Evolutionary conservation across 2,329 filamentous ascomycete genomes (phyloP), one percentile per base, ranked within the genome.

Genomic region (Colletotrichum tofieldiae): DNA sequence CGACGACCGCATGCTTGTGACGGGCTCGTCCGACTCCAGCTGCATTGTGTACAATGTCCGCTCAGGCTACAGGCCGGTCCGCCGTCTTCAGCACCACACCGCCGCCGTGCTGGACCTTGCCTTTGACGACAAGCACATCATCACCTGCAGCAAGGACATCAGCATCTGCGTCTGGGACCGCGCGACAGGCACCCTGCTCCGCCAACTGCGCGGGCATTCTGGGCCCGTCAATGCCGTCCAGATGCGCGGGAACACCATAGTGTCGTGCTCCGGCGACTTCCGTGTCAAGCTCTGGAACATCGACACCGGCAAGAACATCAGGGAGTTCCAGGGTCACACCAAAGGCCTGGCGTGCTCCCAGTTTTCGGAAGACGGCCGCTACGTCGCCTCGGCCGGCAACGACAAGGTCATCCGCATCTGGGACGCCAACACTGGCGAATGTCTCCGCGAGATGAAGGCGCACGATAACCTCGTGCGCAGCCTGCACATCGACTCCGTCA

Each of bases 141-240:
- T 98, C 62, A 98, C 96, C 6, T 99, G 96, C 86, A 98, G 94
- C 80, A 99, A 99, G 83, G 96, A 99, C 82, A 91, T 93, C 51
- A 95, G 90, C 74, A 97, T 99, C 79, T 97, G 95, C 79, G 92
- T 99, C 32, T 98, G 96, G 96, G 94, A 98, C 78, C 93, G 96
- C 56, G 84, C 89, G 67, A 96, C 94, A 0, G 94, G 94, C 45
- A 84, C 85, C 12, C 86, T 97, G 58, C 83, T 97, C 59, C 94
- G 93, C 78, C 93, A 94, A 77, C 89, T 99, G 60, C 89, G 90
- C 45, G 96, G 96, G 9, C 96, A 99, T 82, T 88, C 91, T 2
- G 96, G 96, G 0, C 96, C 96, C 1, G 96, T 99, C 76, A 99
- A 99, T 79, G 95, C 96, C 1, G 95, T 99, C 6, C 96, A 98